Base-by-base conservation (phyloP, 2,329 filamentous ascomycete species). In the Beauveria australis region DNA sequence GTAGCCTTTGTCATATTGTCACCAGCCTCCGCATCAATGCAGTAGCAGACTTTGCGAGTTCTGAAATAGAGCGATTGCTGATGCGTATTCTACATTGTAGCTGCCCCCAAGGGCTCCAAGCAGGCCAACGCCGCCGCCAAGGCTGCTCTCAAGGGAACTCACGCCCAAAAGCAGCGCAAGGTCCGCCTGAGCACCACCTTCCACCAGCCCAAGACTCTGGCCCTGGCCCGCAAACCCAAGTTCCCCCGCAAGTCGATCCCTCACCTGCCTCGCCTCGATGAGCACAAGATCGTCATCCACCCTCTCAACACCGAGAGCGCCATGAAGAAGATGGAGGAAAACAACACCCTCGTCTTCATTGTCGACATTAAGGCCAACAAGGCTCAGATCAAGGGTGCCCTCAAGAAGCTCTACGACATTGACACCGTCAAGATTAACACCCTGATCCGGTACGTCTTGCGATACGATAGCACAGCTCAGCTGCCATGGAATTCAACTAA, bases 261-360 rank as follows among this genome's bases (percentile, higher is more conserved):
- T 73, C 89, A 93, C 78, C 85, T 86, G 76, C 89, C 92, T 71
- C 89, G 92, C 72, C 90, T 99, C 74, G 94, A 99, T 81, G 90
- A 93, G 82, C 90, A 92, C 86, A 97, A 96, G 88, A 85, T 97
- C 78, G 89, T 99, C 78, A 84, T 97, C 75, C 91, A 97, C 87
- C 94, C 94, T 69, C 86, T 99, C 76, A 99, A 99, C 89, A 99
- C 94, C 64, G 94, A 99, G 89, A 94, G 89, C 75, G 94, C 95
- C 74, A 97, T 99, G 93, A 99, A 99, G 91, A 97, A 97, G 89
- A 97, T 99, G 72, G 94, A 99, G 86, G 94, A 99, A 89, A 92
- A 99, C 88, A 99, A 99, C 87, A 99, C 94, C 70, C 87, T 99
- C 58, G 91, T 96, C 76, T 97, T 97, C 86, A 96, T 96, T 71